Base-by-base conservation (phyloP, 345 rosid genomes). In the Citrus mangshanensis region DNA sequence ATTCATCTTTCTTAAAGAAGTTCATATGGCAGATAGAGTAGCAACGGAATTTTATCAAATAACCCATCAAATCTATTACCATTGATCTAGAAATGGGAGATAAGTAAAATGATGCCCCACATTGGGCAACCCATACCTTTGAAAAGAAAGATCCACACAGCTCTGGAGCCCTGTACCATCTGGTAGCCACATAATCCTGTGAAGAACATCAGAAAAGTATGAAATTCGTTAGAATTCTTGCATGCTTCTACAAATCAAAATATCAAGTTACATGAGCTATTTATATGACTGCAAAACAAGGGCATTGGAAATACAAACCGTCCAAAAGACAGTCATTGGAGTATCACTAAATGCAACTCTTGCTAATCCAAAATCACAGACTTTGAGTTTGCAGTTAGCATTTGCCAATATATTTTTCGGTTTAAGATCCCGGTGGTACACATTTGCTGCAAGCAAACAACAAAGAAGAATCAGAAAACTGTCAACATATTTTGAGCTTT, bases 121-220 rank as follows among this genome's bases (percentile, higher is more conserved):
- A 74, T 9, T 55, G 28, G 66, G 68, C 3, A 16, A 79, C 73
- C 35, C 80, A 84, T 88, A 96, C 99, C 97, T 93, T 94, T 35
- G 99, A 91, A 83, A 82, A 96, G 87, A 96, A 96, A 30, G 99
- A 96, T 67, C 99, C 98, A 83, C 99, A 94, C 14, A 96, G 88
- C 88, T 96, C 99, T 56, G 99, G 99, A 51, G 98, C 99, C 81
- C 99, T 92, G 80, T 96, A 94, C 99, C 99, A 96, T 86, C 99
- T 90, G 30, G 99, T 93, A 71, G 98, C 97, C 83, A 96, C 99
- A 81, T 96, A 96, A 80, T 96, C 99, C 98, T 91, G 87, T 37
- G 83, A 78, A 35, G 67, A 22, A 54, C 68, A 77, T 40, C 58
- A 77, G 56, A 28, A 59, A 59, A 79, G 78, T 51, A 65, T 25